Base-by-base conservation (phyloP, 129 eudicot genomes). In the Solidago caesia region DNA sequence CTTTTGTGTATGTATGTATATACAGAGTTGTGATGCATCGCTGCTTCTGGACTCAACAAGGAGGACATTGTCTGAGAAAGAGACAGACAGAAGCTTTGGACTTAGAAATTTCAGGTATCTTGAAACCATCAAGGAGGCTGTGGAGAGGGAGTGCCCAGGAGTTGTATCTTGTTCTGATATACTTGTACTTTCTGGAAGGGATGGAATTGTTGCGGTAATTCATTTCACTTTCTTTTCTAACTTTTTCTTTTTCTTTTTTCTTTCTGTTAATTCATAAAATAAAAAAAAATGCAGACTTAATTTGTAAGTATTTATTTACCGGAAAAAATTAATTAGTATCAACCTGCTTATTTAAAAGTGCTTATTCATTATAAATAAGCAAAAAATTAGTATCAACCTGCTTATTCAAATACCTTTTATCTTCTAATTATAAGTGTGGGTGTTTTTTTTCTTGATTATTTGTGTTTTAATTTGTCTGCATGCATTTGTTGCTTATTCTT, bases 101-200 rank as follows among this genome's bases (percentile, higher is more conserved):
- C 87, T 94, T 44, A 88, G 99, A 75, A 94, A 94, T 73, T 94
- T 94, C 62, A 88, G 97, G 85, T 94, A 94, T 80, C 86, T 94
- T 79, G 99, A 94, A 64, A 81, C 82, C 76, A 94, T 94, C 44
- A 94, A 94, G 65, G 99, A 91, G 69, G 97, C 99, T 79, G 71
- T 94, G 29, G 99, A 94, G 86, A 91, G 99, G 51, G 99, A 94
- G 90, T 94, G 97, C 63, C 99, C 99, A 26, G 99, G 96, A 65
- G 97, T 94, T 73, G 99, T 94, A 55, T 94, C 99, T 65, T 91
- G 99, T 78, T 82, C 99, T 3, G 99, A 94, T 85, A 94, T 94
- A 45, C 97, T 94, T 82, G 99, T 94, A 1, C 78, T 94, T 39
- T 94, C 99, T 67, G 99, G 91, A 7, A 88, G 99, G 72, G 99